A percentile compares a stretch with the other conserved stretches of the same genome.
phyloP scores from a whole-genome alignment of 1,284 basidiomycete genomes.

The Pseudozyma tsukubaensis region DNA sequence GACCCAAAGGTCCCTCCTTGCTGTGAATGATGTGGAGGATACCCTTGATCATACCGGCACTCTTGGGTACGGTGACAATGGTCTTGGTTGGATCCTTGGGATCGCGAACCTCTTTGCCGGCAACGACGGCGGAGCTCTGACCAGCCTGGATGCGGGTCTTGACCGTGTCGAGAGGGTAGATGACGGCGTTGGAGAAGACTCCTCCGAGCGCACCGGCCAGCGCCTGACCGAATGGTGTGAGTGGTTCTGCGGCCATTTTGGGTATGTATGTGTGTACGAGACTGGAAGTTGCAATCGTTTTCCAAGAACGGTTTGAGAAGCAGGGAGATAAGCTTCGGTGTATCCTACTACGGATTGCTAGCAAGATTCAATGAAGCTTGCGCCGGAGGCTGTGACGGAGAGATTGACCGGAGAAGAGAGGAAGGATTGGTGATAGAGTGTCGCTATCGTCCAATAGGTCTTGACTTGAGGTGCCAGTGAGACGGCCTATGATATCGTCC shows the following conservation, averaged over 20 bases:
- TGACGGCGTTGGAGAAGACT: constrained; percentile 72
- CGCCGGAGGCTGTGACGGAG: too few species aligned
- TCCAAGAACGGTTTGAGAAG: not conserved
- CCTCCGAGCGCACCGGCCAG: constrained; percentile 90
- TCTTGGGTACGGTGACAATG: constrained; percentile 63
- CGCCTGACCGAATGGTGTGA: constrained; percentile 92
- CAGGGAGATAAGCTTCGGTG: too few species aligned
- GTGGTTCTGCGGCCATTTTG: constrained; percentile 69
- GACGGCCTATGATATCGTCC: too few species aligned
- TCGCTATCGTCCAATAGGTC: too few species aligned
- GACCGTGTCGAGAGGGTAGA: constrained; percentile 94
- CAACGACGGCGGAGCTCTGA: constrained; percentile 70
- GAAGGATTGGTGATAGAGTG: too few species aligned
- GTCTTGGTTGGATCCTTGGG: constrained; percentile 74
- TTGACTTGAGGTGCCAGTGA: too few species aligned
- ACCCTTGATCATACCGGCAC: constrained; percentile 61
- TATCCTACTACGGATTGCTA: too few species aligned
- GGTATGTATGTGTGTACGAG: constrained; percentile 11
- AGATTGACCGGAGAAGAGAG: too few species aligned
- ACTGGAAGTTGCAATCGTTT: not conserved
- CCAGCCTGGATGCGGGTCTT: constrained; percentile 89
- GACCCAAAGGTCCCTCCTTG: constrained; percentile 72
- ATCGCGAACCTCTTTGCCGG: constrained; percentile 70
- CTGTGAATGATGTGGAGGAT: constrained; percentile 60
- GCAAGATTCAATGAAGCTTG: too few species aligned